Evolutionary conservation across 805 yeast species (phyloP).

Genomic region (Sugiyamaella chiloensis): DNA sequence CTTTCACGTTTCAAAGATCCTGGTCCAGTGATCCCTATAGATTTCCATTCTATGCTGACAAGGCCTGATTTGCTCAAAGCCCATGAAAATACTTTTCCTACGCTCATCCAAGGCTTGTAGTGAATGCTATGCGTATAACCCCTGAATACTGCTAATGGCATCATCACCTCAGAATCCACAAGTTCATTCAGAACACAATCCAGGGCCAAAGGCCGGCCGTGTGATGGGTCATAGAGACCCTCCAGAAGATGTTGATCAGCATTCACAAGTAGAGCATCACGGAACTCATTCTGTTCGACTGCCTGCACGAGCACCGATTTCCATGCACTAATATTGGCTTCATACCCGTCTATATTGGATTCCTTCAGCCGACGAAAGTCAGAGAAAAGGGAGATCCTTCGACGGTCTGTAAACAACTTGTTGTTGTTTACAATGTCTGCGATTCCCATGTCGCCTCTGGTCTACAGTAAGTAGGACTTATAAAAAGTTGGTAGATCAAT

Average conservation of each 20-base stretch:
- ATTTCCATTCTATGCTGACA: constrained; percentile 21
- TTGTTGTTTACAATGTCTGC: constrained; percentile 21
- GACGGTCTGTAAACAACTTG: constrained; percentile 37
- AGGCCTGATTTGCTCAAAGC: constrained; percentile 18
- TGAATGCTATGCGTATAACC: constrained; percentile 8
- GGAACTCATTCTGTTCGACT: constrained; percentile 27
- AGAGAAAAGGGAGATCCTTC: constrained; percentile 48
- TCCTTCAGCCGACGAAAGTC: constrained; percentile 45
- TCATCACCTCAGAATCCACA: constrained; percentile 25
- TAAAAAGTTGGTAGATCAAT: too few species aligned
- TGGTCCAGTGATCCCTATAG: constrained; percentile 20
- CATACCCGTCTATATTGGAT: constrained; percentile 47
- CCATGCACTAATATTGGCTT: constrained; percentile 51
- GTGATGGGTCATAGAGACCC: constrained; percentile 24
- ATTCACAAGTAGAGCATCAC: constrained; percentile 27
- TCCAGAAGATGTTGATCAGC: constrained; percentile 27
- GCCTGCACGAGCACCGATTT: constrained; percentile 35
- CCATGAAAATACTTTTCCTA: constrained; percentile 18
- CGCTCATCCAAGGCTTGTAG: constrained; percentile 11
- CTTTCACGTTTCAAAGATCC: constrained; percentile 28
- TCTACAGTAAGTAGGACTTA: too few species aligned
- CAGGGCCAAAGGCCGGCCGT: constrained; percentile 33
- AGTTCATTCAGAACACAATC: constrained; percentile 31
- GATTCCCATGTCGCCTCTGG: too few species aligned
- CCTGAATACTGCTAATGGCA: constrained; percentile 28